phyloP scores from a whole-genome alignment of 208 protist genomes.

The Porcisia hertigi region DNA sequence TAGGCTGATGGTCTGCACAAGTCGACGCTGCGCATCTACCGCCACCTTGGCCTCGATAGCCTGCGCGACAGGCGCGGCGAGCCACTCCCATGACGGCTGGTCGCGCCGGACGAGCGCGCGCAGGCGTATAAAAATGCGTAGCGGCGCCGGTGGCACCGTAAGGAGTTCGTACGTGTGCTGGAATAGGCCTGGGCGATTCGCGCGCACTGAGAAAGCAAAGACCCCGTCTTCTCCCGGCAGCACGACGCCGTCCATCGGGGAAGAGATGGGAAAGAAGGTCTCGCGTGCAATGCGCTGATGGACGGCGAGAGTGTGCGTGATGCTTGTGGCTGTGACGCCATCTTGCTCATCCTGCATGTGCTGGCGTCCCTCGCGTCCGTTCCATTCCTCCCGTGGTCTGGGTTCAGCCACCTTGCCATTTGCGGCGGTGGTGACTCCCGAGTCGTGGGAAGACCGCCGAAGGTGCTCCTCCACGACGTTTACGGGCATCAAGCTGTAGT shows the following conservation, averaged over 20 bases:
- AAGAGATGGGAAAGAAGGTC: constrained; percentile 65
- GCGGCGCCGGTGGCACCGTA: constrained; percentile 62
- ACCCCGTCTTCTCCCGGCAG: constrained; percentile 52
- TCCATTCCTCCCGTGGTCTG: not conserved
- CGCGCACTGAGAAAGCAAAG: constrained; percentile 76
- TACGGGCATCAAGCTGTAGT: constrained; percentile 76
- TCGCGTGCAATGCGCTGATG: constrained; percentile 30
- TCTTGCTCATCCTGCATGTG: not conserved
- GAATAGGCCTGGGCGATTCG: constrained; percentile 50
- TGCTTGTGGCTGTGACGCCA: not conserved
- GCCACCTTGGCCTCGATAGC: constrained; percentile 47
- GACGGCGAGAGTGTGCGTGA: constrained; percentile 49
- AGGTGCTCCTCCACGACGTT: constrained; percentile 39
- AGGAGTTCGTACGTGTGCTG: constrained; percentile 77
- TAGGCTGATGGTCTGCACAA: constrained; percentile 43
- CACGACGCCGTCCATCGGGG: constrained; percentile 71
- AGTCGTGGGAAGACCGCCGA: not conserved
- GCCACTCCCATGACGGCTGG: constrained; percentile 31
- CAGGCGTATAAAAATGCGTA: constrained; percentile 68
- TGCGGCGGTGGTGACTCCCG: not conserved
- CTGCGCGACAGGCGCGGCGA: constrained; percentile 28
- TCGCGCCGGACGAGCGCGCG: constrained; percentile 42
- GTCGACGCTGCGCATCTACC: constrained; percentile 41
- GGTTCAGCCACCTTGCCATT: not conserved
- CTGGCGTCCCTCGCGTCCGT: not conserved